Evolutionary conservation across 108 stramenopile species (phyloP), one percentile per base, ranked within the genome.

Genomic region (Nitzschia sp.): DNA sequence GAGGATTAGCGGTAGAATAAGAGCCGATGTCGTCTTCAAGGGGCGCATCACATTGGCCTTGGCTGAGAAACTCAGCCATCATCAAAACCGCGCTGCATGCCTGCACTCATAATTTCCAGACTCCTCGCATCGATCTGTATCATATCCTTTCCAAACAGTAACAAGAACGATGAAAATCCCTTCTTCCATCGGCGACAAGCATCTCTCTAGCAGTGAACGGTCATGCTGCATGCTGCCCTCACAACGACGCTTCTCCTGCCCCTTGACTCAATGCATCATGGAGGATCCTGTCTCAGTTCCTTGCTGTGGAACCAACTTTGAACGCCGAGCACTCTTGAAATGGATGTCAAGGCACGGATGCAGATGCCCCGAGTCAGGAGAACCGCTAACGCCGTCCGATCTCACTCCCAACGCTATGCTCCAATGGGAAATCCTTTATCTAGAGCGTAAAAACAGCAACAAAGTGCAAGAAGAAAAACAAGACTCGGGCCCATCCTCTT

Each of bases 211-310:
- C 21, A 4, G 48, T n/a, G 48, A 50, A 22, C 9, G 16, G 17
- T 5, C 4, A 50, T 50, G 48, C 48, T 50, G 48, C 48, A 50
- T 16, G 9, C 38, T 41, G 1, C 31, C 2, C 16, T 33, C 28
- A 21, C 32, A 58, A 15, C 19, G 32, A 17, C 56, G 56, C 19
- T 58, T 58, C 56, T 33, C 56, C 0, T 58, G 56, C 56, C 56
- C 56, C 17, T 58, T 58, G 32, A 58, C 56, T 1, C 11, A 58
- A 16, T 17, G 21, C 13, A 58, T 58, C 56, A 58, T 58, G 56
- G 32, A 58, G 33, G 56, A 58, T 58, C 56, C 56, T 17, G 56
- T 58, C 33, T 31, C 33, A n/a, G 56, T 21, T n/a, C 56, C 56
- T 17, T 58, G 56, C 56, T 58, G 56, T 34, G 56, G 56, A n/a